Percentiles rank a stretch among this genome's conserved stretches.
phyloP scores from a whole-genome alignment of 305 asterid genomes.

The Fraxinus nigra region DNA sequence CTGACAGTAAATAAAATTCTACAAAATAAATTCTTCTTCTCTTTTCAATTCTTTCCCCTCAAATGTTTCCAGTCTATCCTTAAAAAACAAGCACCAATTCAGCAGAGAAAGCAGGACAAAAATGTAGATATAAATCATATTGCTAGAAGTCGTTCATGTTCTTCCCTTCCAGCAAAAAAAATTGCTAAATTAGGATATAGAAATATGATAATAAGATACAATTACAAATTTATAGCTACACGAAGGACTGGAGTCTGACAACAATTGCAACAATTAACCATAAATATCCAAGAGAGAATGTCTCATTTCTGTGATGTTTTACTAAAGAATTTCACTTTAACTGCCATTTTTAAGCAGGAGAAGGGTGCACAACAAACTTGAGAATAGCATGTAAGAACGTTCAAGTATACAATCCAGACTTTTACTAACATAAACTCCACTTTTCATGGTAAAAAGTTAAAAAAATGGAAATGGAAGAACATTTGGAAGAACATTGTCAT shows the following conservation, averaged over 20 bases:
- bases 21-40: not conserved
- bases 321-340: slow-evolving; percentile 3
- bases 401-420: not conserved
- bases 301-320: not conserved
- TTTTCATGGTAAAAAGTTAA: slow-evolving; percentile 9
- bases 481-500: not conserved
- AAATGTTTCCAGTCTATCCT: not conserved
- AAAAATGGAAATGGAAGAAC: not conserved
- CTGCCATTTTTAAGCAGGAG: slow-evolving; percentile 1
- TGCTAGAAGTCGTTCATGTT: not conserved
- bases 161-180: not conserved
- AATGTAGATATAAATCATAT: not conserved
- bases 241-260: slow-evolving; percentile 1
- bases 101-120: not conserved
- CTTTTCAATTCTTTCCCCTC: not conserved
- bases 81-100: not conserved
- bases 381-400: not conserved
- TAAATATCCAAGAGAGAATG: not conserved
- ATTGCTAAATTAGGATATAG: not conserved
- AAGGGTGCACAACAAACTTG: slow-evolving; percentile 10
- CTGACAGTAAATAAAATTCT: not conserved
- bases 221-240: not conserved
- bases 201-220: slow-evolving; percentile 7
- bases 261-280: not conserved
- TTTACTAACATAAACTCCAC: not conserved